Evolutionary conservation across 495 filamentous ascomycete species (phyloP).

Genomic region (Schizothecium vesticola): DNA sequence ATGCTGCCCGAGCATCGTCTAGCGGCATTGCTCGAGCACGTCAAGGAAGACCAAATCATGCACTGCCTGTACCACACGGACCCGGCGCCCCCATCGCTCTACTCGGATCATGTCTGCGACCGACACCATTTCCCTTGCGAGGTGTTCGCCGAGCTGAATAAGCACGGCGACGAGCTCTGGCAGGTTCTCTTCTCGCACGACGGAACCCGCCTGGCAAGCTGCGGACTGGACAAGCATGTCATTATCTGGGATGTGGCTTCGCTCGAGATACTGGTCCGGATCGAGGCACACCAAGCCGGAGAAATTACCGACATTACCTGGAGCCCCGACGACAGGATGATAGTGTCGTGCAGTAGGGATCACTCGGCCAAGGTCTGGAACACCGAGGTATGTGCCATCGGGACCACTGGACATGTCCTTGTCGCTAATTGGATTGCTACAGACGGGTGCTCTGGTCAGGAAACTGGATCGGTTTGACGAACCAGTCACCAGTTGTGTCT

Average conservation of each 20-base stretch:
- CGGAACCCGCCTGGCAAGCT: slow-evolving; percentile 75
- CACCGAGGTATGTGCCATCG: slow-evolving; percentile 52
- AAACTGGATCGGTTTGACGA: slow-evolving; percentile 65
- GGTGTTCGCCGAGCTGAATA: slow-evolving; percentile 58
- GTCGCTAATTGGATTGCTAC: slow-evolving; percentile 7
- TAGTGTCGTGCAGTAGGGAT: slow-evolving; percentile 78
- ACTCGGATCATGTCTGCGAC: slow-evolving; percentile 82
- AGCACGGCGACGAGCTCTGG: slow-evolving; percentile 86
- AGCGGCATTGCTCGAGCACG: slow-evolving; percentile 72
- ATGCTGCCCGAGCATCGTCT: slow-evolving; percentile 96
- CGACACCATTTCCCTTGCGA: slow-evolving; percentile 70
- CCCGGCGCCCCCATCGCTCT: slow-evolving; percentile 72
- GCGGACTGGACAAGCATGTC: slow-evolving; percentile 66
- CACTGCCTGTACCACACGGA: slow-evolving; percentile 87
- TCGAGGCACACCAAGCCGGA: slow-evolving; percentile 59
- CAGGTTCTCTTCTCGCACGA: slow-evolving; percentile 85
- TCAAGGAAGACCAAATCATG: slow-evolving; percentile 76
- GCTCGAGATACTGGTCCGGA: slow-evolving; percentile 58
- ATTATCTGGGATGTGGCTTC: slow-evolving; percentile 75
- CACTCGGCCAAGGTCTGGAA: slow-evolving; percentile 74
- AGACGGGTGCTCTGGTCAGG: slow-evolving; percentile 66
- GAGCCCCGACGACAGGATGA: slow-evolving; percentile 83
- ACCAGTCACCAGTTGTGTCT: slow-evolving; percentile 79
- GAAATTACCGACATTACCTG: slow-evolving; percentile 70
- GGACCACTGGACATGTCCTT: not conserved